Base-by-base conservation (phyloP, 768 basidiomycete species). In the Phaeotremella skinneri region DNA sequence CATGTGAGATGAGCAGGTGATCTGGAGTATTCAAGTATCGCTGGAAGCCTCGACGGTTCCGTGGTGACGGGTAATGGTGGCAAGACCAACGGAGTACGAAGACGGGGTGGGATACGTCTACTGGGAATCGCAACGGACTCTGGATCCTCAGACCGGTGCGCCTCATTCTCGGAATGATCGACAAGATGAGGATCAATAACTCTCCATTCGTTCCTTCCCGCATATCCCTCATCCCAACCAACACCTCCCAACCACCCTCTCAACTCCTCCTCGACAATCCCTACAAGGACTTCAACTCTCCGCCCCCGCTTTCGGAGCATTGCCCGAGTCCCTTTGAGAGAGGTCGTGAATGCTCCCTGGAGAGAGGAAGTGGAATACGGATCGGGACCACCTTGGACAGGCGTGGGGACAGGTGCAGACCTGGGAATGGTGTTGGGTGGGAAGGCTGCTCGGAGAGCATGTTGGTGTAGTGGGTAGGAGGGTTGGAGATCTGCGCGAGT, bases 1-100 rank as follows among this genome's bases (percentile, higher is more conserved):
- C 74, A 73, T 5, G 71, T 67, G 5, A 75, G 41, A 67, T 77
- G 76, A n/a, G 63, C 72, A 4, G 72, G 70, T n/a, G 67, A 63
- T 41, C 72, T 42, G 21, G 72, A 70, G 11, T 72, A 48, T 45
- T 75, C 74, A 41, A 75, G 29, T 17, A 77, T 64, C 21, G 72
- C 63, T 1, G 70, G 65, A 2, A 66, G 5, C 37, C 43, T n/a
- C 34, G 23, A 37, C 1, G 29, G 14, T 21, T 34, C 27, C 20
- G 2, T 20, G 50, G 25, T 4, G 47, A 23, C 13, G 13, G 63
- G 62, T n/a, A 61, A 31, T 5, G 62, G 31, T 3, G 67, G 62
- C 37, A 64, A 51, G 13, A 31, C 31, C 5, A 29, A 52, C n/a
- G 30, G 48, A 16, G 67, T 55, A 49, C 56, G 63, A 59, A 67